Evolutionary conservation across 768 basidiomycete species (phyloP).

Genomic region (Lactarius evosmus): DNA sequence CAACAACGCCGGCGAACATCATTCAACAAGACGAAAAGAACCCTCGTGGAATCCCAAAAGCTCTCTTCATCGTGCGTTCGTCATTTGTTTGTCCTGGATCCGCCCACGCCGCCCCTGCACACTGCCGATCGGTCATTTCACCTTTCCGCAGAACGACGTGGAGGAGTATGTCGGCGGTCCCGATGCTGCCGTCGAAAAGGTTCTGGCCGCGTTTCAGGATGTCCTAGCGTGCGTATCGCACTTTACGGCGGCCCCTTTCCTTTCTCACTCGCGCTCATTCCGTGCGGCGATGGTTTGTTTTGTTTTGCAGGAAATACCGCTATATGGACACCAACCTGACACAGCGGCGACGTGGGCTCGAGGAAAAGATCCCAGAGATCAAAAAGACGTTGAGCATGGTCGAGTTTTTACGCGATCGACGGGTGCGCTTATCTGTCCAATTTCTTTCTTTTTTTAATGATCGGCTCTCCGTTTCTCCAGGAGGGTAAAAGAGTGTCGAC

Average conservation of each 20-base stretch:
- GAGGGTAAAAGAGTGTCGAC: constrained; percentile 53
- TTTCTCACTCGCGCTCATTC: neutral
- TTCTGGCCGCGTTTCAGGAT: constrained; percentile 83
- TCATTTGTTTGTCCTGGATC: neutral
- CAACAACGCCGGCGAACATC: constrained; percentile 30
- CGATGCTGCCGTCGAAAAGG: constrained; percentile 71
- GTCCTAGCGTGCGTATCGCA: constrained; percentile 77
- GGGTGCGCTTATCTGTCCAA: constrained; percentile 46
- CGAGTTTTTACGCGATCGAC: constrained; percentile 67
- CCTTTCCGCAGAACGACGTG: constrained; percentile 65
- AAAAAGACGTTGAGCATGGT: constrained; percentile 90
- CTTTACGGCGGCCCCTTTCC: constrained; percentile 35
- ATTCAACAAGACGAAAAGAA: constrained; percentile 51
- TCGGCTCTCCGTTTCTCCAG: constrained; percentile 37
- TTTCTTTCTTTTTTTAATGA: neutral
- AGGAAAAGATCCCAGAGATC: constrained; percentile 96
- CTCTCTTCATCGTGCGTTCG: constrained; percentile 83
- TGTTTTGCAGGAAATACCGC: constrained; percentile 82
- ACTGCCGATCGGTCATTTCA: neutral
- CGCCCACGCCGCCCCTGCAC: constrained; percentile 9
- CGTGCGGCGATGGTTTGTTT: constrained; percentile 19
- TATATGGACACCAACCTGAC: constrained; percentile 92
- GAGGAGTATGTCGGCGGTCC: constrained; percentile 80
- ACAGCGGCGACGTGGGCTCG: constrained; percentile 72
- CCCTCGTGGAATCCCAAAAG: constrained; percentile 90